These are phyloP conservation scores for Boechera stricta DNA, from an alignment of 345 rosid genomes.

Conservation along the genomic window DNA sequence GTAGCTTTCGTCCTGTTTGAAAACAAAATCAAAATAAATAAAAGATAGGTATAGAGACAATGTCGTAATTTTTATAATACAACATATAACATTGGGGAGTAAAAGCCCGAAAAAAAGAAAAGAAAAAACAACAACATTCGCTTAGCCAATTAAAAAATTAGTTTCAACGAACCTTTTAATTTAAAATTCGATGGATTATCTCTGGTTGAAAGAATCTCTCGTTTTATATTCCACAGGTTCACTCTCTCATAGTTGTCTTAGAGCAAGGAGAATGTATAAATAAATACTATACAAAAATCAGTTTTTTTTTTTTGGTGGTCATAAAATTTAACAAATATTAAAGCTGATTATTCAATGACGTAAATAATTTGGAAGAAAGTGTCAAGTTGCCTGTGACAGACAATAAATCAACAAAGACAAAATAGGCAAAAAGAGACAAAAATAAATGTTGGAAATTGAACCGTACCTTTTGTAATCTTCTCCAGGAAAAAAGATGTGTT, in stretches of 20 bases:
- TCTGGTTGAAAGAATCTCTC: conserved; percentile 31
- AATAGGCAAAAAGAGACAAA: conserved; percentile 14
- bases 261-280: neutral
- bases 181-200: conserved; percentile 28
- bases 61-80: conserved; percentile 17
- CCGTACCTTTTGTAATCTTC: conserved; percentile 33
- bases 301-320: neutral
- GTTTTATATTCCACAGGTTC: conserved; percentile 3
- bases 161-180: conserved; percentile 1
- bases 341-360: neutral
- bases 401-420: conserved; percentile 36
- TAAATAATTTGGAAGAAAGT: conserved; percentile 1
- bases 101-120: too few relatives aligned
- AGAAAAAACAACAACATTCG: neutral
- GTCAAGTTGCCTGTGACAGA: conserved; percentile 26
- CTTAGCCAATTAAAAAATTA: neutral
- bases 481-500: conserved; percentile 39
- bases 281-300: neutral
- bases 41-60: neutral
- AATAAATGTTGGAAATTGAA: conserved; percentile 42
- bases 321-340: neutral
- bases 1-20: conserved; percentile 1
- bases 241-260: conserved; percentile 12
- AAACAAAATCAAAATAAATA: neutral
- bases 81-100: conserved; percentile 1